Base-by-base conservation (phyloP, 257 asterid genomes). In the Penstemon eatonii region DNA sequence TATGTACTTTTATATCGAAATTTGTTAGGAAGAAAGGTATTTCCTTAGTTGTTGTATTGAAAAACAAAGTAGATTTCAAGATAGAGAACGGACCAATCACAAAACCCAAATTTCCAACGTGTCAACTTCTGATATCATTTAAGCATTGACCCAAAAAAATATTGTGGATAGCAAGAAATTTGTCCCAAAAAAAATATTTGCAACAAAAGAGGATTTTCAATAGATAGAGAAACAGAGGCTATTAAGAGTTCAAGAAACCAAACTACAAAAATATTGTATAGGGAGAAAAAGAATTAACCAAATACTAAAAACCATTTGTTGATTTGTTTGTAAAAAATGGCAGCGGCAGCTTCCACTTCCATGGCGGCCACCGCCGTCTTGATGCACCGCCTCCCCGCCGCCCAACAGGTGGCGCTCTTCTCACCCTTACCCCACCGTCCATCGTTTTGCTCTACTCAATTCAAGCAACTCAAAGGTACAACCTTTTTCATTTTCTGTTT, bases 341-440 rank as follows among this genome's bases (percentile, higher is more conserved):
- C 92, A 54, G 84, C 83, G 73, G 87, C 92, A 83, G 93, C 96
- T 82, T 82, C 93, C 81, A 82, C 92, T 78, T 91, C 93, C 54
- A 89, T 86, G 95, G 92, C 95, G 80, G 92, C 96, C 74, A 82
- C 93, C 75, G 90, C 92, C 87, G 87, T 86, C 58, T 81, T 86
- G 75, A 54, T 82, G 60, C 80, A 87, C 71, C 79, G 87, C 59
- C 80, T 82, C 60, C 84, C 87, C 10, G 78, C 81, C 60, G 60
- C 75, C 51, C 76, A 71, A 41, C 73, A 80, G 45, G 73, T 79
- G 49, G 72, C 69, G 57, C 76, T 63, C 42, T 79, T 84, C 84
- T 74, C 87, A 53, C 82, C 86, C 38, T 67, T 85, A 73, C 87
- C 96, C 39, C 84, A 42, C 67, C 84, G 88, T 3, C 86, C 89